Conservation (phyloP, 202 grass and related monocot species). For the Saccharum hybrid region DNA sequence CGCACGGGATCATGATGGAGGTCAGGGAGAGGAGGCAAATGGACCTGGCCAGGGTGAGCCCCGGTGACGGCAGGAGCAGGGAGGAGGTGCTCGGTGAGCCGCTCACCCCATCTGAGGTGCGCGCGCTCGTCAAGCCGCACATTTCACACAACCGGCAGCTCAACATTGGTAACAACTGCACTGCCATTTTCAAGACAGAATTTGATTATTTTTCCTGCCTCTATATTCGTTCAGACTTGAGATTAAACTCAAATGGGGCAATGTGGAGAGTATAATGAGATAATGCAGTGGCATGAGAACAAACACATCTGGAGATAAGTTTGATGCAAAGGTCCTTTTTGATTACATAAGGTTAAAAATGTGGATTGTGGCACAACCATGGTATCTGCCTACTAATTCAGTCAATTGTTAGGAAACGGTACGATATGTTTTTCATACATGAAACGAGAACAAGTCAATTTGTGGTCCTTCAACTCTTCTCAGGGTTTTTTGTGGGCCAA, state of each 20-base stretch:
- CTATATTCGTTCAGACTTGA: conserved; percentile 1
- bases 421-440: background rate
- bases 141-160: conserved; percentile 85
- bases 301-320: conserved; percentile 1
- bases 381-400: background rate
- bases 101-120: conserved; percentile 66
- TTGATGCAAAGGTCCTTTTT: background rate
- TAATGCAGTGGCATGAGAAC: background rate
- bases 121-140: conserved; percentile 65
- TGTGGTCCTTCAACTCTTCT: background rate
- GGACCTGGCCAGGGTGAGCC: conserved; percentile 61
- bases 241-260: background rate
- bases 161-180: conserved; percentile 72
- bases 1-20: conserved; percentile 70
- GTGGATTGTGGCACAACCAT: background rate
- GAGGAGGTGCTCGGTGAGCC: conserved; percentile 84
- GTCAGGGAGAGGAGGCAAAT: conserved; percentile 61
- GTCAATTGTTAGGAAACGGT: background rate
- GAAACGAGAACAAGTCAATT: background rate
- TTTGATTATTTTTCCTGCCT: background rate
- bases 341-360: conserved; percentile 30
- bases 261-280: background rate
- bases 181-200: conserved; percentile 5
- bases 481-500: background rate
- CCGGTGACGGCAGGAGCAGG: conserved; percentile 63